phyloP scores from a whole-genome alignment of 108 stramenopile genomes.

The Skeletonema tropicum region DNA sequence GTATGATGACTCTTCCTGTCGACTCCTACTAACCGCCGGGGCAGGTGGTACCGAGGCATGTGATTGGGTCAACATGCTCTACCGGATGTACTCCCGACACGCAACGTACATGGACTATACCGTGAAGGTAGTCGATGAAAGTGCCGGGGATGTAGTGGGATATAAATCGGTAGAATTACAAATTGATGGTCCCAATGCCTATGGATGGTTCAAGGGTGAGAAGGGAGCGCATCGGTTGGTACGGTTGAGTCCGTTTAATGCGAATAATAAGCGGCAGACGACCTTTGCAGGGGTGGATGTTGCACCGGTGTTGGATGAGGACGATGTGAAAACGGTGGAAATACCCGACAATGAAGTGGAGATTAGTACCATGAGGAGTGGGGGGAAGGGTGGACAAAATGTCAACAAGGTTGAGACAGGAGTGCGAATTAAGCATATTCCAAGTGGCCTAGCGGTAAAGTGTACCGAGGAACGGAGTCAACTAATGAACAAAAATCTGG shows the following conservation, averaged over 20 bases:
- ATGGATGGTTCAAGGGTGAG: conserved; percentile 91
- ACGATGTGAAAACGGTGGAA: conserved; percentile 69
- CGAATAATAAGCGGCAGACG: conserved; percentile 94
- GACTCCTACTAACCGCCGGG: conserved; percentile 94
- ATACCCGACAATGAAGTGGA: conserved; percentile 84
- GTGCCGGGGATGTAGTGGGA: conserved; percentile 82
- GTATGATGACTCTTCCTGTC: conserved; percentile 72
- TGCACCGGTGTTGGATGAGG: conserved; percentile 83
- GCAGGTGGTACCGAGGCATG: conserved; percentile 97
- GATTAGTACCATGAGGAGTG: conserved; percentile 84
- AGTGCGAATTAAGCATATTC: conserved; percentile 96
- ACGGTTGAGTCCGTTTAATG: conserved; percentile 91
- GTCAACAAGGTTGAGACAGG: conserved; percentile 99
- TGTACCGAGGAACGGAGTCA: conserved; percentile 97
- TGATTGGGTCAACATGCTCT: conserved; percentile 87
- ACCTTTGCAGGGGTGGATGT: conserved; percentile 96
- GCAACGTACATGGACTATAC: conserved; percentile 68
- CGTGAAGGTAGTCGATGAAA: conserved; percentile 52
- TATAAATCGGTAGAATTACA: conserved; percentile 88
- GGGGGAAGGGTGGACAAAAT: conserved; percentile 98
- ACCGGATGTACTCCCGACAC: conserved; percentile 85
- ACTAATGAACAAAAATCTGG: conserved; percentile 83
- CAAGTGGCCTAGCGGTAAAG: conserved; percentile 91
- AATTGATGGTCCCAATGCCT: conserved; percentile 67
- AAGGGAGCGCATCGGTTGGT: conserved; percentile 96